These are phyloP conservation scores for Deinandra increscens DNA, from an alignment of 129 eudicot species.

Conservation along the genomic window DNA sequence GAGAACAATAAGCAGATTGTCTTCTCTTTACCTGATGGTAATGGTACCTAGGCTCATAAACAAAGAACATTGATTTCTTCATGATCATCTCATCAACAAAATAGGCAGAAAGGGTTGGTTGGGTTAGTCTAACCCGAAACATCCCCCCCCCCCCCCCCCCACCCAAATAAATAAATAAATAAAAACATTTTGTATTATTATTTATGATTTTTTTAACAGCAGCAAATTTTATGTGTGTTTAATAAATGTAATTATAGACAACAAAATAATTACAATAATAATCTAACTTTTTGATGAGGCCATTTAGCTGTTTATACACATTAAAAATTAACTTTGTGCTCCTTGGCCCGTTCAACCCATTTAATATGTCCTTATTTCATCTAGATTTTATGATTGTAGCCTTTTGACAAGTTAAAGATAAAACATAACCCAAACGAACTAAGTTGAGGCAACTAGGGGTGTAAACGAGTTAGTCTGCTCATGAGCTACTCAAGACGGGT, in stretches of 20 bases:
- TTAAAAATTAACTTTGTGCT: neutral
- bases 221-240: neutral
- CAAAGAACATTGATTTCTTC: neutral
- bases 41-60: slow-evolving; percentile 32
- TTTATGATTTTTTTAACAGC: too few relatives aligned
- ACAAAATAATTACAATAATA: neutral
- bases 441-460: too few relatives aligned
- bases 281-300: neutral
- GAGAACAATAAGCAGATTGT: slow-evolving; percentile 51
- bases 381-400: neutral
- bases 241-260: neutral
- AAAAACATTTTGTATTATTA: too few relatives aligned
- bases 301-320: slow-evolving; percentile 14
- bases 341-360: neutral
- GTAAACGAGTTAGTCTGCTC: too few relatives aligned
- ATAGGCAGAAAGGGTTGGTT: neutral
- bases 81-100: neutral
- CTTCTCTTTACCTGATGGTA: slow-evolving; percentile 38
- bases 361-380: neutral
- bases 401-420: neutral
- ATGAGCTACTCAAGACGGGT: too few relatives aligned
- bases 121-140: neutral
- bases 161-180: too few relatives aligned
- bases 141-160: too few relatives aligned
- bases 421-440: neutral